Evolutionary conservation across 2,329 filamentous ascomycete species (phyloP).

Genomic region (Aspergillus ochraceoroseus): DNA sequence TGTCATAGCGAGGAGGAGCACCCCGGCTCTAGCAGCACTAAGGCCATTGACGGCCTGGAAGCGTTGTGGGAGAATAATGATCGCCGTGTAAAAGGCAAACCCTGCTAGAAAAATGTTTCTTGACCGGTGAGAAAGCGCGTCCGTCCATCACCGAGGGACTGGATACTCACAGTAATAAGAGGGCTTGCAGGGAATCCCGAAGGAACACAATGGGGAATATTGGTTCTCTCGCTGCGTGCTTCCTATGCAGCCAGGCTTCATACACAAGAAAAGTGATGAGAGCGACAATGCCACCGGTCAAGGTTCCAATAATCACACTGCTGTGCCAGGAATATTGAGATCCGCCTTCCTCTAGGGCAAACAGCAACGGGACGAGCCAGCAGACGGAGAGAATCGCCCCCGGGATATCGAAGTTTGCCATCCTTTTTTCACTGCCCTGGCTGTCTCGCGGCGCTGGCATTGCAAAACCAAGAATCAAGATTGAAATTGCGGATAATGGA

Average conservation of each 20-base stretch:
- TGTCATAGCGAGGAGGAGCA: conserved; percentile 21
- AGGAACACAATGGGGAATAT: conserved; percentile 19
- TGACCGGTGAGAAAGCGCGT: not conserved
- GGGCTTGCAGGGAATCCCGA: conserved; percentile 6
- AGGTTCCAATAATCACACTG: conserved; percentile 49
- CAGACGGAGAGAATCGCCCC: no score
- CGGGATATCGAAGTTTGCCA: no score
- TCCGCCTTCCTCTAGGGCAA: no score
- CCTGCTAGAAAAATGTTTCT: conserved; percentile 20
- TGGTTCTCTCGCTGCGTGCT: conserved; percentile 5
- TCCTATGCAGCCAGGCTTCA: conserved; percentile 7
- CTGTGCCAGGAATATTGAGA: no score
- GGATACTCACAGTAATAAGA: no score
- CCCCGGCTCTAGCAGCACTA: conserved; percentile 19
- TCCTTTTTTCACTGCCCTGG: no score
- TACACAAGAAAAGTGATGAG: conserved; percentile 14
- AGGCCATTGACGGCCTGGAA: conserved; percentile 24
- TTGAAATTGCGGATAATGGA: conserved; percentile 42
- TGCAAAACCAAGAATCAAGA: no score
- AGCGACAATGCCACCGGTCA: conserved; percentile 40
- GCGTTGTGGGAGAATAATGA: conserved; percentile 23
- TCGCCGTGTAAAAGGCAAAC: conserved; percentile 15
- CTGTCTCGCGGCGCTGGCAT: no score
- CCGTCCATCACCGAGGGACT: no score
- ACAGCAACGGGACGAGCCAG: no score